Evolutionary conservation across 208 protist species (phyloP).

Genomic region (Phytomonas sp.): DNA sequence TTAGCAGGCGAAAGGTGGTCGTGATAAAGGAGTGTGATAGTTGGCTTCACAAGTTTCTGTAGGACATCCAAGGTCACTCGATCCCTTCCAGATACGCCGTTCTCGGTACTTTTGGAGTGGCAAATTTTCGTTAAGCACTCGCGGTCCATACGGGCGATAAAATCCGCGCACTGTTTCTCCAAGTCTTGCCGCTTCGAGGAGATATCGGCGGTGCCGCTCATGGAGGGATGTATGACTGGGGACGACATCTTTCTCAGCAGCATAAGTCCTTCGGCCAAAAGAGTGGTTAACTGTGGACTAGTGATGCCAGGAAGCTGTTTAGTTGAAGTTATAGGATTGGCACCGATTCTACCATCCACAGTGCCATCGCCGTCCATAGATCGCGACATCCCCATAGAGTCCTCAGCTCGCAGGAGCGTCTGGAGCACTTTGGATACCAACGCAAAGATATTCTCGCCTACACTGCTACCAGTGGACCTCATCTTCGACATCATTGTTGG

Average conservation of each 20-base stretch:
- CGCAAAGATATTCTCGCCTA: background rate
- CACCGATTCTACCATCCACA: background rate
- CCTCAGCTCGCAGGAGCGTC: background rate
- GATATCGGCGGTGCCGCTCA: background rate
- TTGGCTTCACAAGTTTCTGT: background rate
- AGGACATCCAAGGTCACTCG: background rate
- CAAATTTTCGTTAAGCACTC: background rate
- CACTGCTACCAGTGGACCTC: background rate
- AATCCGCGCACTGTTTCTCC: background rate
- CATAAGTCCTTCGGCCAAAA: background rate
- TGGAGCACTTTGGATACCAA: background rate
- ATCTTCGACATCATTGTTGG: background rate
- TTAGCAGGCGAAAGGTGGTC: background rate
- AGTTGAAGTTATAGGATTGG: background rate
- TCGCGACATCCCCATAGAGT: background rate
- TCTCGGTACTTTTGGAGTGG: background rate
- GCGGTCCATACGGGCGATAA: background rate
- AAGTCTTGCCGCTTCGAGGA: background rate
- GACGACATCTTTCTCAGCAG: background rate
- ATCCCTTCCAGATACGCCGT: background rate
- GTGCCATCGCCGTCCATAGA: background rate
- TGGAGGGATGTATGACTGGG: background rate
- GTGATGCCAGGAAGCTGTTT: background rate
- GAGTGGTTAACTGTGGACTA: background rate
- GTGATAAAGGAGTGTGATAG: background rate